A percentile compares a stretch with the other conserved stretches of the same genome.
phyloP scores from a whole-genome alignment of 2,329 filamentous ascomycete species.

The Fusarium miscanthi region DNA sequence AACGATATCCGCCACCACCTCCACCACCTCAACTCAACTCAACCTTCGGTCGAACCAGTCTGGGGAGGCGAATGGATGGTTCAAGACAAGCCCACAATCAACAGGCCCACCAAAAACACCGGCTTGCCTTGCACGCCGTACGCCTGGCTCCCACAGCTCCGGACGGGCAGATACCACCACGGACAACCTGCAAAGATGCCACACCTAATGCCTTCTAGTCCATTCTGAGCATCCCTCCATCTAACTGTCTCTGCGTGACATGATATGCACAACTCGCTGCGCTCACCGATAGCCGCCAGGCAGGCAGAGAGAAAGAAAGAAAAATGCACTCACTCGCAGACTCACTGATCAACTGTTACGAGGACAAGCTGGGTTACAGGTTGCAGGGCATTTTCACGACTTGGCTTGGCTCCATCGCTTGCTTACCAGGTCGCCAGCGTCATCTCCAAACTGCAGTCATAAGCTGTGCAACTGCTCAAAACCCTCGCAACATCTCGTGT shows the following conservation, averaged over 20 bases:
- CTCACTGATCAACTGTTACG: background rate
- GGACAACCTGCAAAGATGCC: conserved; percentile 28
- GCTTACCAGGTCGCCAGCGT: conserved; percentile 33
- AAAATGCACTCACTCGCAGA: background rate
- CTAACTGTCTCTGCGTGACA: conserved; percentile 42
- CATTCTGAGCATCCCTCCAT: conserved; percentile 21
- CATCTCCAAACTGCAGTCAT: conserved; percentile 37
- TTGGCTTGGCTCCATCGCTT: conserved; percentile 13
- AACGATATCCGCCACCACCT: background rate
- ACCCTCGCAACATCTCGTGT: conserved; percentile 21
- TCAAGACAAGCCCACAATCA: conserved; percentile 35
- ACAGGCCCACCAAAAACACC: conserved; percentile 42
- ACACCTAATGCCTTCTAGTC: conserved; percentile 35
- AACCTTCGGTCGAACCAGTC: conserved; percentile 6
- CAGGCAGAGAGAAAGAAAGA: conserved; percentile 32
- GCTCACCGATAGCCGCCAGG: conserved; percentile 33
- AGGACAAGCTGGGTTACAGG: background rate
- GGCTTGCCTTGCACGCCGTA: conserved; percentile 31
- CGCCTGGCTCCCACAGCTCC: conserved; percentile 38
- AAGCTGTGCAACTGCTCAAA: conserved; percentile 27
- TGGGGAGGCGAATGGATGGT: conserved; percentile 32
- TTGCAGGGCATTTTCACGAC: conserved; percentile 7
- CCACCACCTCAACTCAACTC: conserved; percentile 5
- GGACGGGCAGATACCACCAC: conserved; percentile 41
- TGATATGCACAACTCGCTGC: conserved; percentile 42